These are phyloP conservation scores for Amanita brunnescens DNA, from an alignment of 768 basidiomycete genomes.

Conservation along the genomic window DNA sequence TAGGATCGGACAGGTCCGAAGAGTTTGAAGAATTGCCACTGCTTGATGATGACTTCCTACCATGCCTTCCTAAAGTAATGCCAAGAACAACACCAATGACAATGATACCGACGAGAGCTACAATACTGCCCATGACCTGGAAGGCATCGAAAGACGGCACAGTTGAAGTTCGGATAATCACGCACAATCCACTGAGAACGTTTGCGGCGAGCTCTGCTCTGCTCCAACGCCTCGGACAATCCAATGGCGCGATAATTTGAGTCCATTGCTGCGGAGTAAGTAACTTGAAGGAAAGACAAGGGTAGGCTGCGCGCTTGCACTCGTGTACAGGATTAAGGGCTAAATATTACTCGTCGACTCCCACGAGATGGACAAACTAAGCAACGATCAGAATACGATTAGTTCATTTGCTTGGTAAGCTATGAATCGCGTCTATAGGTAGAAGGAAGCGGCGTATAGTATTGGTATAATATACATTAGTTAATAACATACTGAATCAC, in stretches of 20 bases:
- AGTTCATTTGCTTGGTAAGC: too few relatives aligned
- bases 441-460: neutral
- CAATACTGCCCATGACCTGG: slow-evolving; percentile 44
- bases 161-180: slow-evolving; percentile 9
- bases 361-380: too few relatives aligned
- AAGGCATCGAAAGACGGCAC: slow-evolving; percentile 1
- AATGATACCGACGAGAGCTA: slow-evolving; percentile 42
- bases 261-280: neutral
- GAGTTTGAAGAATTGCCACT: too few relatives aligned
- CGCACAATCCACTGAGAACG: slow-evolving; percentile 55
- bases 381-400: too few relatives aligned
- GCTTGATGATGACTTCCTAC: slow-evolving; percentile 16
- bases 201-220: slow-evolving; percentile 19
- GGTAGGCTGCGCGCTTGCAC: neutral
- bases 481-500: slow-evolving; percentile 8
- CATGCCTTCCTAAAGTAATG: slow-evolving; percentile 51
- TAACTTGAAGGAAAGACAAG: slow-evolving; percentile 1
- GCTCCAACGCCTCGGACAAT: slow-evolving; percentile 22
- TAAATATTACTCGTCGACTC: neutral
- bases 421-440: too few relatives aligned
- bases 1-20: slow-evolving; percentile 56
- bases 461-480: neutral
- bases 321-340: neutral
- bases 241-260: slow-evolving; percentile 4
- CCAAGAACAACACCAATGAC: slow-evolving; percentile 56